These are phyloP conservation scores for Panicum hallii DNA, from an alignment of 202 grass and related monocot genomes.

Conservation along the genomic window DNA sequence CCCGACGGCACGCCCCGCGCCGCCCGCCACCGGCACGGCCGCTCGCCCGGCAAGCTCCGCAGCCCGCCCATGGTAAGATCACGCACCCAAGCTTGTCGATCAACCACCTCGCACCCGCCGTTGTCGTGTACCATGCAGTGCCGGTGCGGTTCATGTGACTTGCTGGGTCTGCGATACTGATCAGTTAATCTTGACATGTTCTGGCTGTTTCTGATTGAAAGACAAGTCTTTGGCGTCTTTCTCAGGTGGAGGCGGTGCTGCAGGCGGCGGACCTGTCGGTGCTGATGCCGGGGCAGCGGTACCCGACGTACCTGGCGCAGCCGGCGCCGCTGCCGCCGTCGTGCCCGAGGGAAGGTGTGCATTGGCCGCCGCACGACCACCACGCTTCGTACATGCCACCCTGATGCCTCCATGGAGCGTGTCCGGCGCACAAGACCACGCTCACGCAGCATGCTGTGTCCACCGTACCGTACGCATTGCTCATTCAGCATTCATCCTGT, in stretches of 20 bases:
- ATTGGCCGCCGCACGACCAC: conserved; percentile 77
- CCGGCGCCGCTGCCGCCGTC: conserved; percentile 72
- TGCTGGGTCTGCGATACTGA: neutral
- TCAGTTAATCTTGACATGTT: neutral
- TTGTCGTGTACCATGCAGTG: neutral
- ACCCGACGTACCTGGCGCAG: conserved; percentile 85
- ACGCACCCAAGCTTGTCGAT: neutral
- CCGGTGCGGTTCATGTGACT: neutral
- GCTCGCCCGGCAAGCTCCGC: conserved; percentile 56
- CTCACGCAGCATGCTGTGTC: neutral
- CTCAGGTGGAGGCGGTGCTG: conserved; percentile 55
- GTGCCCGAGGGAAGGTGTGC: conserved; percentile 82
- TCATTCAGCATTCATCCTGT: neutral
- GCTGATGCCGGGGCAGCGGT: conserved; percentile 88
- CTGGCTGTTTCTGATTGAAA: conserved; percentile 8
- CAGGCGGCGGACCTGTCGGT: conserved; percentile 63
- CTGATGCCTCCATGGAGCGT: conserved; percentile 5
- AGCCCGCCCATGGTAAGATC: conserved; percentile 54
- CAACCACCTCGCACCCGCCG: too few relatives aligned
- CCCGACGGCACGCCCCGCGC: neutral
- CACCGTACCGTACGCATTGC: neutral
- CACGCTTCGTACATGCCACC: conserved; percentile 47
- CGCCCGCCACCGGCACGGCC: conserved; percentile 13
- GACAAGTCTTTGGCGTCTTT: neutral
- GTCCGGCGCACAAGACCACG: too few relatives aligned